Percentiles rank a stretch among this genome's conserved stretches.
Conservation (phyloP, 345 rosid species). For the Brassica cretica region DNA sequence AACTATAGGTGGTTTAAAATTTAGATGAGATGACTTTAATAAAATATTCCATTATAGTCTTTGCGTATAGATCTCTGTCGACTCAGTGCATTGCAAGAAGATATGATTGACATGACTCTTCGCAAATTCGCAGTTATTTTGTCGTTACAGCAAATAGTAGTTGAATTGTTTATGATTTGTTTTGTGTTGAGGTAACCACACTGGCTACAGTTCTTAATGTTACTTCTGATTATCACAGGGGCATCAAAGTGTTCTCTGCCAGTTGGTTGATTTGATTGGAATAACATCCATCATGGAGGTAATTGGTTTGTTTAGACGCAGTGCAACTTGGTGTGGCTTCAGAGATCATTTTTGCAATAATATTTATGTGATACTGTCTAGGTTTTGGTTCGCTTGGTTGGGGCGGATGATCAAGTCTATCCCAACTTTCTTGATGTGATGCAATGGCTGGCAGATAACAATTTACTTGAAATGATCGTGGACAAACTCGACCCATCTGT, state of each 20-base stretch:
- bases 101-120: neutral
- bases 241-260: conserved; percentile 81
- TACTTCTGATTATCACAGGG: conserved; percentile 53
- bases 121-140: neutral
- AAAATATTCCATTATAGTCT: neutral
- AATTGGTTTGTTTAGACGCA: conserved; percentile 23
- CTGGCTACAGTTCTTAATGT: conserved; percentile 28
- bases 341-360: conserved; percentile 18
- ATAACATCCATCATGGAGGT: conserved; percentile 99
- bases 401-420: conserved; percentile 94
- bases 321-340: conserved; percentile 22
- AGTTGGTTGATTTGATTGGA: conserved; percentile 95
- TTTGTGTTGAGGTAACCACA: conserved; percentile 8
- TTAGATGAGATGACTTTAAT: neutral
- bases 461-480: conserved; percentile 90
- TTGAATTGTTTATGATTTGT: neutral
- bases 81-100: neutral
- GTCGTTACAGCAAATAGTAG: neutral
- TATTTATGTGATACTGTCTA: conserved; percentile 31
- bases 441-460: conserved; percentile 96
- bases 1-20: neutral
- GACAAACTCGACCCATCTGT: conserved; percentile 90
- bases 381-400: conserved; percentile 96
- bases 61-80: neutral
- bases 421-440: conserved; percentile 95